A percentile compares a stretch with the other conserved stretches of the same genome.
These are phyloP conservation scores for Paragyromitra xinjiangensis DNA, from an alignment of 495 filamentous ascomycete species.

Conservation along the genomic window DNA sequence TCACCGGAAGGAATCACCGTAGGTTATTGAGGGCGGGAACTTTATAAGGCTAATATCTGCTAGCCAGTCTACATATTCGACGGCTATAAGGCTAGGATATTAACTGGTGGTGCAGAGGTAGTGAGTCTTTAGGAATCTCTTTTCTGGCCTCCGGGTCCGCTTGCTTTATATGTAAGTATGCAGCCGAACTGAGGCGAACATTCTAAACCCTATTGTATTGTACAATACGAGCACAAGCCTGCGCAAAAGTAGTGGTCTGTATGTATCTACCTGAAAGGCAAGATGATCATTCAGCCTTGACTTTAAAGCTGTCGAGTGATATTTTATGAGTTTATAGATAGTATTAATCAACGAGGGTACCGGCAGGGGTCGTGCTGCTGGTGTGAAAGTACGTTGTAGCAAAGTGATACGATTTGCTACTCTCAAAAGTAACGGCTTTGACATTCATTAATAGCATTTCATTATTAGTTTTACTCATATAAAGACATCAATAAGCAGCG, in stretches of 20 bases:
- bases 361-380: background rate
- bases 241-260: background rate
- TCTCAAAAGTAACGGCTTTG: background rate
- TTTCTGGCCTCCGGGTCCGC: background rate
- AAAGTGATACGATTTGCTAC: background rate
- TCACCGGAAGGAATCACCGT: background rate
- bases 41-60: background rate
- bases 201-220: background rate
- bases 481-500: background rate
- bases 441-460: background rate
- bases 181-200: background rate
- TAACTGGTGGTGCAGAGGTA: background rate
- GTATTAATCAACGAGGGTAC: background rate
- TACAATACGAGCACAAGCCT: background rate
- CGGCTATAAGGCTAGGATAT: background rate
- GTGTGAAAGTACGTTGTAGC: background rate
- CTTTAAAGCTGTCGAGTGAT: background rate
- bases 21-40: background rate
- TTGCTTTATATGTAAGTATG: background rate
- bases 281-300: background rate
- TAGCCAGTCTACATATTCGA: background rate
- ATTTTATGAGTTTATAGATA: background rate
- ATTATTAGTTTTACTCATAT: background rate
- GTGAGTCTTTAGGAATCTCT: background rate
- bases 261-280: background rate